These are phyloP conservation scores for Galeopsis tetrahit DNA, from an alignment of 257 asterid genomes.

Conservation along the genomic window DNA sequence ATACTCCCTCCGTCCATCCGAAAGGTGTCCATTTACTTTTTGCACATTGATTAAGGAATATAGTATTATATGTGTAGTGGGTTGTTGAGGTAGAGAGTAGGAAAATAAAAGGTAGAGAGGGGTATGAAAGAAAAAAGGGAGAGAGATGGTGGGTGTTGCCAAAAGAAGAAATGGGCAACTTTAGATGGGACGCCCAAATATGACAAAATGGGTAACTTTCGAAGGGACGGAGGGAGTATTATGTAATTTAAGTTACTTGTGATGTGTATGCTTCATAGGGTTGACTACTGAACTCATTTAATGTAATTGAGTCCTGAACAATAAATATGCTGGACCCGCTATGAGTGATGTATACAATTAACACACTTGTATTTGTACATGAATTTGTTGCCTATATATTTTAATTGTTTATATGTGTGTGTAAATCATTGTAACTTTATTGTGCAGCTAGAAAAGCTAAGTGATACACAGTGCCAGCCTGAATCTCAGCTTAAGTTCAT, in stretches of 20 bases:
- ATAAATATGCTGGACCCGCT: neutral
- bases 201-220: too few relatives aligned
- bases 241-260: neutral
- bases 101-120: too few relatives aligned
- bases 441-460: conserved; percentile 91
- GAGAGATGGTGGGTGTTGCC: too few relatives aligned
- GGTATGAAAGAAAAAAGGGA: too few relatives aligned
- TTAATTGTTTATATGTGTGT: conserved; percentile 17
- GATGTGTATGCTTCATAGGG: conserved; percentile 9
- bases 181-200: too few relatives aligned
- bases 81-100: too few relatives aligned
- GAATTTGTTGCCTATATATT: conserved; percentile 14
- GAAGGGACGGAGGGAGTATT: neutral
- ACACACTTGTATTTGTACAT: conserved; percentile 13
- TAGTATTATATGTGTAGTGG: too few relatives aligned
- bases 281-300: neutral
- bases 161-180: too few relatives aligned
- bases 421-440: conserved; percentile 31
- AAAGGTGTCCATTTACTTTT: too few relatives aligned
- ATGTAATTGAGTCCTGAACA: neutral
- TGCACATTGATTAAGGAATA: too few relatives aligned
- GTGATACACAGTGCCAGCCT: conserved; percentile 87
- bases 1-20: too few relatives aligned
- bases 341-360: conserved; percentile 1
- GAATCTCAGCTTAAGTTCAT: conserved; percentile 97